Evolutionary conservation across 2,329 filamentous ascomycete species (phyloP).

Genomic region (Endoconidiophora laricicola): DNA sequence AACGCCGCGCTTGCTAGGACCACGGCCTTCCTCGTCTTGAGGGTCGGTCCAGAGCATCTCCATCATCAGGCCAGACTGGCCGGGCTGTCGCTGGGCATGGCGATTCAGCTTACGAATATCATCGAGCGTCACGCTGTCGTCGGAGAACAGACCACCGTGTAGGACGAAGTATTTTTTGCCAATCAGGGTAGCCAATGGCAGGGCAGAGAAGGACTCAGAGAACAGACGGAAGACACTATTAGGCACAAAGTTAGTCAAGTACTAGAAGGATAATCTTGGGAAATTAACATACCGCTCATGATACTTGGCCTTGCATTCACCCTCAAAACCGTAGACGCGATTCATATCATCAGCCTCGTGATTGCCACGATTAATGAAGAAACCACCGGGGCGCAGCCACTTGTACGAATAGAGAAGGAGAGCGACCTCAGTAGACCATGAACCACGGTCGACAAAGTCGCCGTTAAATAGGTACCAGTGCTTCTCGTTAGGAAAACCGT

Average conservation of each 20-base stretch:
- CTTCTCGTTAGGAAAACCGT: conserved; percentile 67
- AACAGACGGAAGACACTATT: conserved; percentile 79
- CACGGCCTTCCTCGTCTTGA: conserved; percentile 67
- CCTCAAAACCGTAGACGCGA: conserved; percentile 93
- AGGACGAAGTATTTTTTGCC: conserved; percentile 83
- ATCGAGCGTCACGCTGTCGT: conserved; percentile 80
- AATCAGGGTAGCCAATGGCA: conserved; percentile 82
- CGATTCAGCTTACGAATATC: conserved; percentile 88
- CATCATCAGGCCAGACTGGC: conserved; percentile 95
- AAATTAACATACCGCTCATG: conserved; percentile 46
- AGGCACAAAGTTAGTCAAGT: not conserved
- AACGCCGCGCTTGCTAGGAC: conserved; percentile 90
- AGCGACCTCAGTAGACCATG: conserved; percentile 96
- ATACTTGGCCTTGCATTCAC: conserved; percentile 96
- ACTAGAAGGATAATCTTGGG: not conserved
- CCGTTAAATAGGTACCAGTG: conserved; percentile 97
- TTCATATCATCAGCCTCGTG: conserved; percentile 99
- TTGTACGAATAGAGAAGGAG: conserved; percentile 91
- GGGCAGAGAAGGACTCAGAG: conserved; percentile 90
- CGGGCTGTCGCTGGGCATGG: conserved; percentile 80
- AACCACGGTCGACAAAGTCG: conserved; percentile 94
- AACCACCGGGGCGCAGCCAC: conserved; percentile 70
- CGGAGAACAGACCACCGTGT: conserved; percentile 88
- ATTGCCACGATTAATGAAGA: conserved; percentile 96
- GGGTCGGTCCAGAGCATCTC: conserved; percentile 99